Base-by-base conservation (phyloP, 495 filamentous ascomycete species). In the Aspergillus heteromorphus region DNA sequence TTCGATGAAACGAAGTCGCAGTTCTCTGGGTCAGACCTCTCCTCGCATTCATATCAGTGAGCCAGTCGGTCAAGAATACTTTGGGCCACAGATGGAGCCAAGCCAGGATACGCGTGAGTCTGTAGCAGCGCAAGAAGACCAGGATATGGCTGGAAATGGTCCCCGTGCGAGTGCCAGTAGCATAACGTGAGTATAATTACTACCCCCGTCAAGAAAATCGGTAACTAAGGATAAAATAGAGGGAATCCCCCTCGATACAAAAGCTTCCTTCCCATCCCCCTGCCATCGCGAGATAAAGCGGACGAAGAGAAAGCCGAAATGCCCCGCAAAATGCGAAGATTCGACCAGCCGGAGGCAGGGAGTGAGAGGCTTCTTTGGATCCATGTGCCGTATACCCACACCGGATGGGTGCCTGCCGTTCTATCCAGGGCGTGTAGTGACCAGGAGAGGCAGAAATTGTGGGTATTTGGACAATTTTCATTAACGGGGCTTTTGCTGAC, bases 321-420 rank as follows among this genome's bases (percentile, higher is more conserved):
- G 11, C 68, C 73, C 49, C 64, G 68, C 27, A 56, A 58, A 18
- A 48, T 65, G 4, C 68, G 67, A 30, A 60, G 73, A 2, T 73
- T 77, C 51, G 70, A 72, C 51, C 61, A 70, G 23, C 72, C 75
- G 5, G 71, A 72, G 45, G 59, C 67, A 38, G 67, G 62, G 13
- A 73, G 64, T 0, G 73, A 77, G 48, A 71, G 83, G 60, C 76
- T 87, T 31, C 74, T 81, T 50, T 88, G 84, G 85, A 79, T 86
- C 34, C 85, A 88, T 60, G 65, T 86, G 23, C 83, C 83, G 0
- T 87, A 79, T 54, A 87, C 80, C 4, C 83, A 87, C 63, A 79
- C 84, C 2, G 74, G 77, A 6, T 88, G 84, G 84, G 84, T 87
- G 11, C 81, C 79, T 20, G 60, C 56, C 18, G 53, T 67, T 13